Percentiles rank a stretch among this genome's conserved stretches.
These are phyloP conservation scores for Nannizzia gypsea DNA, from an alignment of 2,329 filamentous ascomycete species.

Conservation along the genomic window DNA sequence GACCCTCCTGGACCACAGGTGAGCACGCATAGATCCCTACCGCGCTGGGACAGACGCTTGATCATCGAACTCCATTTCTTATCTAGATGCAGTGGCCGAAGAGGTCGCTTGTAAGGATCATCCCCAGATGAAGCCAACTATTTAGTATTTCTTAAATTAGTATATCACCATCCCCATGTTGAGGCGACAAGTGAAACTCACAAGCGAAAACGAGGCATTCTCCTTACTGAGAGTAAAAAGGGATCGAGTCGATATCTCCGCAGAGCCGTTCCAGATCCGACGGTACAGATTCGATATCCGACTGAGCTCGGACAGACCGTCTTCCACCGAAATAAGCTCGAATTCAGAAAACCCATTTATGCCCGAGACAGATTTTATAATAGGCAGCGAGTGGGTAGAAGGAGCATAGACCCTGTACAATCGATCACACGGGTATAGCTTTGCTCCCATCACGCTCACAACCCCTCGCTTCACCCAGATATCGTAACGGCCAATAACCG, in stretches of 20 bases:
- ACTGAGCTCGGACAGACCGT: slow-evolving; percentile 34
- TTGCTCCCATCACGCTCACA: slow-evolving; percentile 48
- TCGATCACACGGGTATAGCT: slow-evolving; percentile 36
- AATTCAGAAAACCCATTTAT: slow-evolving; percentile 36
- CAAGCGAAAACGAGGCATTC: slow-evolving; percentile 31
- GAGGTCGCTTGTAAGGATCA: slow-evolving; percentile 30
- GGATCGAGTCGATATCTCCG: no score
- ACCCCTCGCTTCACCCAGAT: slow-evolving; percentile 46
- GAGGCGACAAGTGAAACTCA: slow-evolving; percentile 19
- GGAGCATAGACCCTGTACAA: slow-evolving; percentile 43
- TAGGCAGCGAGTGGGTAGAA: slow-evolving; percentile 45
- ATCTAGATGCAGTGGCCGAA: slow-evolving; percentile 33
- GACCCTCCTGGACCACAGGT: slow-evolving; percentile 45
- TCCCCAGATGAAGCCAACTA: slow-evolving; percentile 34
- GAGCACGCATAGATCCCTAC: slow-evolving; percentile 32
- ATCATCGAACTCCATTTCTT: slow-evolving; percentile 35
- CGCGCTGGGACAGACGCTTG: slow-evolving; percentile 33
- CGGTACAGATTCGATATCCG: slow-evolving; percentile 42
- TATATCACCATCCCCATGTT: neutral
- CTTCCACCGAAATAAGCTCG: slow-evolving; percentile 37
- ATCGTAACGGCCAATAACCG: slow-evolving; percentile 43
- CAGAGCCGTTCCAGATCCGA: slow-evolving; percentile 39
- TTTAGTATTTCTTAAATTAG: neutral
- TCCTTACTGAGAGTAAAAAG: neutral
- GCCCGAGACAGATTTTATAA: slow-evolving; percentile 37